A percentile compares a stretch with the other conserved stretches of the same genome.
Evolutionary conservation across 495 filamentous ascomycete species (phyloP).

Genomic region (Daldinia childiae): DNA sequence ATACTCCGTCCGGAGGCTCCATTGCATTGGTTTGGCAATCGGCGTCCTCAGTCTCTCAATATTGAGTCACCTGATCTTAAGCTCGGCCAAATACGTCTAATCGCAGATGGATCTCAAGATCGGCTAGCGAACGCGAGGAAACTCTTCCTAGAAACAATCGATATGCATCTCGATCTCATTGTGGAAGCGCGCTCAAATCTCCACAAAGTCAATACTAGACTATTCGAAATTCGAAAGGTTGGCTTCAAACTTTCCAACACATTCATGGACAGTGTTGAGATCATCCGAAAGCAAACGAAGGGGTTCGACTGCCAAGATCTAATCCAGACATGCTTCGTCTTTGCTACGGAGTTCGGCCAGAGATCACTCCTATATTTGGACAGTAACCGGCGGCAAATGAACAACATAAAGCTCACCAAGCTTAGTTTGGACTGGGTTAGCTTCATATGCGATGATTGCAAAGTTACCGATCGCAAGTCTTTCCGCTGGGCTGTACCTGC

Average conservation of each 20-base stretch:
- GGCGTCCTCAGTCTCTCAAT: slow-evolving; percentile 72
- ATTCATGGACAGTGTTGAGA: slow-evolving; percentile 98
- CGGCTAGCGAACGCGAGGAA: slow-evolving; percentile 79
- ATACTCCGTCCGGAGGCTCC: slow-evolving; percentile 83
- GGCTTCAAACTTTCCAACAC: slow-evolving; percentile 97
- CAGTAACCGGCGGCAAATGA: slow-evolving; percentile 90
- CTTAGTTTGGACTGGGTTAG: slow-evolving; percentile 96
- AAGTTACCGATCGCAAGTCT: slow-evolving; percentile 92
- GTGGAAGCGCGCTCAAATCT: slow-evolving; percentile 94
- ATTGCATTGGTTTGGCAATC: slow-evolving; percentile 83
- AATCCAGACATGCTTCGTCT: slow-evolving; percentile 98
- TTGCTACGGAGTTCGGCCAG: slow-evolving; percentile 97
- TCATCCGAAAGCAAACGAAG: slow-evolving; percentile 83
- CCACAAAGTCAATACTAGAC: slow-evolving; percentile 85
- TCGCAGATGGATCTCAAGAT: slow-evolving; percentile 86
- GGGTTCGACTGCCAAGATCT: slow-evolving; percentile 92
- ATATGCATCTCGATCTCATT: slow-evolving; percentile 83
- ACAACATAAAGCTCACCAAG: slow-evolving; percentile 92
- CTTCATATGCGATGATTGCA: slow-evolving; percentile 97
- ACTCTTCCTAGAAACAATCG: slow-evolving; percentile 77
- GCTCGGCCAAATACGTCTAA: slow-evolving; percentile 83
- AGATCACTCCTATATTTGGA: slow-evolving; percentile 93
- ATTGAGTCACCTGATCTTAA: slow-evolving; percentile 87
- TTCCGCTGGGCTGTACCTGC: slow-evolving; percentile 97
- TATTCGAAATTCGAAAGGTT: slow-evolving; percentile 95